Base-by-base conservation (phyloP, 1,284 basidiomycete genomes). In the Garcileccinum viscosum region DNA sequence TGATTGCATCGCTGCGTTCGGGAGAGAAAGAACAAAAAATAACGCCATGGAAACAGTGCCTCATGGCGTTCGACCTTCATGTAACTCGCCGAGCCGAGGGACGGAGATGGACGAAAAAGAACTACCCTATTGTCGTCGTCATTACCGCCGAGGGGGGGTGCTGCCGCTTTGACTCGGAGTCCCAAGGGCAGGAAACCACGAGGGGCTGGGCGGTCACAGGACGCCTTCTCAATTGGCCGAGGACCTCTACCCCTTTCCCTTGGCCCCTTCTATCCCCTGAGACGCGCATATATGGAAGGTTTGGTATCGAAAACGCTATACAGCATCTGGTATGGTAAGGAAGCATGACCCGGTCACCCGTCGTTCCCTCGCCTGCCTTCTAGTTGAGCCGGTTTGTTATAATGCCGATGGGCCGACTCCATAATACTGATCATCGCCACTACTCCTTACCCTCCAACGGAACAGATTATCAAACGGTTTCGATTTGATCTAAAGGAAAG, bases 171-270 rank as follows among this genome's bases (percentile, higher is more conserved):
- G 53, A 56, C 53, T 56, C 53, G 53, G 53, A 56, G 50, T 44
- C 60, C 61, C 74, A 66, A 74, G 70, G 73, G 76, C 74, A 78
- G 74, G 74, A 74, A 61, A 72, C 67, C 76, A 77, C 75, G 74
- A 77, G 74, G 74, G 60, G 61, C 63, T 35, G 58, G 53, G 38
- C 64, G 24, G 59, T 60, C 47, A 56, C 63, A 40, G 67, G 50
- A n/a, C 53, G 17, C 53, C 17, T 56, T 30, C 53, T 56, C 9
- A 56, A 56, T 56, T 27, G 53, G 27, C 53, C 53, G 53, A 56
- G 27, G 53, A 32, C 53, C 50, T 11, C 17, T 53, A 30, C 50
- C 53, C 53, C 53, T 56, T 32, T 56, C 53, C 30, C 17, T 56
- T 32, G 11, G 19, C 17, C 53, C 53, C 53, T 56, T 62, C 44